Evolutionary conservation across 495 filamentous ascomycete genomes (phyloP).

Genomic region (Xylaria curta): DNA sequence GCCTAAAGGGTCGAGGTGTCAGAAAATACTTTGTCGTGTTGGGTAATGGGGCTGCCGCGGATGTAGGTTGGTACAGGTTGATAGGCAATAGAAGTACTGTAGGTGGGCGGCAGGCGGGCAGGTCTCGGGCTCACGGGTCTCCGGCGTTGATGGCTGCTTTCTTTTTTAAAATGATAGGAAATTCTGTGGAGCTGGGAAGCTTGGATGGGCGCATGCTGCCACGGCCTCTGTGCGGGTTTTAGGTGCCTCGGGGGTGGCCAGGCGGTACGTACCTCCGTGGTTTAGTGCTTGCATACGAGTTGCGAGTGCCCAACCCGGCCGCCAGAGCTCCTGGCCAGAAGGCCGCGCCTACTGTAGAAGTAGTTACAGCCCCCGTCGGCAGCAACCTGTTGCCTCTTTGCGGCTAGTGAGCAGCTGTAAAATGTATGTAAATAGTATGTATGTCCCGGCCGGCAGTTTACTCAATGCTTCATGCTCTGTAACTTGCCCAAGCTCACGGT

Average conservation of each 20-base stretch:
- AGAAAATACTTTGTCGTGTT: background rate
- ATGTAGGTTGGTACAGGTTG: background rate
- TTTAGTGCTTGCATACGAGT: slow-evolving; percentile 8
- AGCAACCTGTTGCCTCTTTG: background rate
- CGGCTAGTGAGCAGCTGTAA: background rate
- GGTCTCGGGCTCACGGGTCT: slow-evolving; percentile 28
- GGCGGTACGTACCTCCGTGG: slow-evolving; percentile 26
- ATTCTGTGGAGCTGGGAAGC: slow-evolving; percentile 9
- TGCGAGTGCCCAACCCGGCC: slow-evolving; percentile 12
- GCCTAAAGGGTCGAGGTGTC: background rate
- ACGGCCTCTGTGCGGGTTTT: slow-evolving; percentile 16
- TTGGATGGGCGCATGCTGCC: slow-evolving; percentile 1
- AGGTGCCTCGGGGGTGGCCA: slow-evolving; percentile 5
- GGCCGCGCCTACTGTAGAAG: no score
- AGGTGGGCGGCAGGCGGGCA: slow-evolving; percentile 17
- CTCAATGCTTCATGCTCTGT: no score
- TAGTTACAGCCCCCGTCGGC: background rate
- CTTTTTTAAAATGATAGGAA: slow-evolving; percentile 14
- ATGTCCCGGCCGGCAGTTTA: no score
- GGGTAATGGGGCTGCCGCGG: background rate
- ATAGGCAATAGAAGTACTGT: background rate
- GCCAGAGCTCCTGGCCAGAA: background rate
- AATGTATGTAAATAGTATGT: background rate
- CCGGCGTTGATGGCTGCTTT: slow-evolving; percentile 23
- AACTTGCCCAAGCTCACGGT: no score